These are phyloP conservation scores for Myxozyma melibiosi DNA, from an alignment of 805 yeast genomes.

Conservation along the genomic window DNA sequence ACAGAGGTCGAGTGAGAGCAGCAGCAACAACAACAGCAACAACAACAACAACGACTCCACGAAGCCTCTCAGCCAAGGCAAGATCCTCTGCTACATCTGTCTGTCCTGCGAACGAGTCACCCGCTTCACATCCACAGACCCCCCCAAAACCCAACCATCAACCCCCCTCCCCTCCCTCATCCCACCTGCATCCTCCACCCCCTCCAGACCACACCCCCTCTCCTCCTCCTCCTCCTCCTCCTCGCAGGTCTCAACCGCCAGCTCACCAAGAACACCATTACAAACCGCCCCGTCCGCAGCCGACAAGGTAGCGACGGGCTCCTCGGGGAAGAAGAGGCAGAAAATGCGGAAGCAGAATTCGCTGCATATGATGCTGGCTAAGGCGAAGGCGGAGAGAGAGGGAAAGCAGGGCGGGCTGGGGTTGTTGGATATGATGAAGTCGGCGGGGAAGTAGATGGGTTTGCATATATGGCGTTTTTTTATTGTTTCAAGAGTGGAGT, in stretches of 20 bases:
- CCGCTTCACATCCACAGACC: constrained; percentile 14
- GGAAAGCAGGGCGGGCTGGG: constrained; percentile 8
- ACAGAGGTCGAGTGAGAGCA: too few species aligned
- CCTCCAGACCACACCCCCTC: not conserved
- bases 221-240: not conserved
- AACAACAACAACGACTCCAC: not conserved
- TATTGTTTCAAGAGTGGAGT: not conserved
- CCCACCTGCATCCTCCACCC: not conserved
- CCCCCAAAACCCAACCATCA: not conserved
- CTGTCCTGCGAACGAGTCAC: constrained; percentile 20
- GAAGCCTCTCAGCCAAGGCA: not conserved
- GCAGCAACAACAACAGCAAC: not conserved
- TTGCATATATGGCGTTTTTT: not conserved
- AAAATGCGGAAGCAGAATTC: constrained; percentile 31
- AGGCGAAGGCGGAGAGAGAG: constrained; percentile 26
- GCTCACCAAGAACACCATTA: not conserved
- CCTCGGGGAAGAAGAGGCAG: constrained; percentile 27
- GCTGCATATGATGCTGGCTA: constrained; percentile 28
- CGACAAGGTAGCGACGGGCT: constrained; percentile 11
- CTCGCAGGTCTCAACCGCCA: not conserved
- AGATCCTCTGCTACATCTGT: constrained; percentile 21
- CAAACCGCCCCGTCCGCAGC: constrained; percentile 3
- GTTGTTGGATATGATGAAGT: constrained; percentile 27
- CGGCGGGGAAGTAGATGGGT: not conserved
- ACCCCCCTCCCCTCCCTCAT: not conserved